A percentile compares a stretch with the other conserved stretches of the same genome.
These are phyloP conservation scores for Telopea speciosissima DNA, from an alignment of 177 flowering plant genomes.

Conservation along the genomic window DNA sequence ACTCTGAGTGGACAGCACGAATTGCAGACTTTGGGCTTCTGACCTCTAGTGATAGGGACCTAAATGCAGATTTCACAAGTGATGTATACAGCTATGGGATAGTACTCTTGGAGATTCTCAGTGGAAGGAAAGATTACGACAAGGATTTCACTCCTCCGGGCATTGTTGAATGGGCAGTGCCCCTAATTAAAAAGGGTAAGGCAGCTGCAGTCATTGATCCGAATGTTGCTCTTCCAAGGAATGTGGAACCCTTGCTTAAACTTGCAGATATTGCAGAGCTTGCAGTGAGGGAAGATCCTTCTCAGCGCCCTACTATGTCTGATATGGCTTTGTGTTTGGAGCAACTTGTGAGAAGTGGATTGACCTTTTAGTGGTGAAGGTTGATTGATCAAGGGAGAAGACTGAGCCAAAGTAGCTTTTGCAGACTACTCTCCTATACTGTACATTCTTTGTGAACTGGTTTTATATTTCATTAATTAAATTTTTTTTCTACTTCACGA, in stretches of 20 bases:
- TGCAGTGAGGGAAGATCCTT: conserved; percentile 52
- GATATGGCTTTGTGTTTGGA: conserved; percentile 50
- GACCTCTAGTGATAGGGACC: conserved; percentile 37
- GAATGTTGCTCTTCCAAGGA: conserved; percentile 60
- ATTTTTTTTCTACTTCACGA: conserved; percentile 19
- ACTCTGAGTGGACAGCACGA: conserved; percentile 66
- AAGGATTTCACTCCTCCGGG: conserved; percentile 45
- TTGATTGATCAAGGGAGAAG: neutral
- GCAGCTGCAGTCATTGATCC: conserved; percentile 70
- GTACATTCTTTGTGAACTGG: conserved; percentile 16
- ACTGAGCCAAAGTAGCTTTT: neutral
- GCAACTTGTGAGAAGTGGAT: conserved; percentile 55
- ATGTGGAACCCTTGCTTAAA: conserved; percentile 74
- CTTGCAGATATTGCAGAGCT: conserved; percentile 76
- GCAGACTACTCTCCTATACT: conserved; percentile 5
- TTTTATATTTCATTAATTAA: conserved; percentile 14
- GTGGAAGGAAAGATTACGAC: conserved; percentile 76
- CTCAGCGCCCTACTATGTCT: conserved; percentile 57
- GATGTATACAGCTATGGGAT: conserved; percentile 76
- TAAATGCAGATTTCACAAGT: conserved; percentile 29
- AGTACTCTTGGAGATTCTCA: conserved; percentile 75
- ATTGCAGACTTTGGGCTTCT: conserved; percentile 67
- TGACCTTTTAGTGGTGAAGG: conserved; percentile 26
- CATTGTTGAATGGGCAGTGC: conserved; percentile 74
- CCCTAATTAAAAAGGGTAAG: conserved; percentile 51